Conservation (phyloP, 1,284 basidiomycete species). For the Cystobasidium pallidum region DNA sequence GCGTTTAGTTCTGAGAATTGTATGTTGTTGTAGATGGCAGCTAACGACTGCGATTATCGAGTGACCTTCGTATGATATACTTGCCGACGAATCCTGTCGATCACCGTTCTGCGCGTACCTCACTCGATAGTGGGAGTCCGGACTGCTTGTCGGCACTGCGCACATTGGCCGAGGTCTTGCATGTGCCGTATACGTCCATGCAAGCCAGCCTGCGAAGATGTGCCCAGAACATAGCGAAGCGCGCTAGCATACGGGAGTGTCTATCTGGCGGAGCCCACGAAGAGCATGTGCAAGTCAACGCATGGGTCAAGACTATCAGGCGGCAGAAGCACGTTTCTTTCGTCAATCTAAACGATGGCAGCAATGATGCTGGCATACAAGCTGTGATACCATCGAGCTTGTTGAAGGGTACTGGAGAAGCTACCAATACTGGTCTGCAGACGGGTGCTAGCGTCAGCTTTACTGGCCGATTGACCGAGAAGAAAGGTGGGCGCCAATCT, state of each 20-base stretch:
- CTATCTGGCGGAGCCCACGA: background rate
- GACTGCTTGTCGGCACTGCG: background rate
- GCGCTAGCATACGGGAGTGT: slow-evolving; percentile 15
- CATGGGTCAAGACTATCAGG: slow-evolving; percentile 82
- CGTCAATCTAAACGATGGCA: slow-evolving; percentile 80
- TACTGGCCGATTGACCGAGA: slow-evolving; percentile 66
- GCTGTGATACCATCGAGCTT: slow-evolving; percentile 67
- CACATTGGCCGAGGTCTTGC: background rate
- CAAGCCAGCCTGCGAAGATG: slow-evolving; percentile 25
- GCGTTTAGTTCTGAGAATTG: background rate
- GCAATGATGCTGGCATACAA: slow-evolving; percentile 69
- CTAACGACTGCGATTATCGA: too few relatives aligned
- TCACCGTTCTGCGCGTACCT: background rate
- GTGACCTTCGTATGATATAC: too few relatives aligned
- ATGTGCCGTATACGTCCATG: slow-evolving; percentile 10
- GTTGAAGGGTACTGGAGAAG: slow-evolving; percentile 53
- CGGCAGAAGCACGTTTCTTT: slow-evolving; percentile 85
- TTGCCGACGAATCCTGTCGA: background rate
- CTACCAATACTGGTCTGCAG: slow-evolving; percentile 36
- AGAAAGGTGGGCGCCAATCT: slow-evolving; percentile 70
- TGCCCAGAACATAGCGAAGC: slow-evolving; percentile 2
- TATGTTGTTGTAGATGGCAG: slow-evolving; percentile 14
- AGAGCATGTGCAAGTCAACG: slow-evolving; percentile 58
- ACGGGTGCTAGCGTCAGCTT: slow-evolving; percentile 49
- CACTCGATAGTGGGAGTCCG: too few relatives aligned